phyloP scores from a whole-genome alignment of 805 yeast genomes.

The Teunomyces lycoperdinae region DNA sequence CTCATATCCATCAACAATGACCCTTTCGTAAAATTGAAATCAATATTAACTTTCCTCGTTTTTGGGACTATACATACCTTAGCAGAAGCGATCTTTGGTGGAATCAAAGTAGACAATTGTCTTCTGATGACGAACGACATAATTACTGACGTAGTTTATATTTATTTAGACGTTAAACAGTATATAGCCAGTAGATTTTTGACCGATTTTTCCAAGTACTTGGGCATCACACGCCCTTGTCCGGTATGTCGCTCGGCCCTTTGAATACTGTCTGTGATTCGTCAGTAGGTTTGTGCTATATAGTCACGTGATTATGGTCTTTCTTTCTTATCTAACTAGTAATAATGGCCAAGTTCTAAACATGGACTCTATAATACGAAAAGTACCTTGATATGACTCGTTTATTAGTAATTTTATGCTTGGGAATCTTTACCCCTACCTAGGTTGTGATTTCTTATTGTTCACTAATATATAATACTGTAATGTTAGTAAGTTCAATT shows the following conservation, averaged over 20 bases:
- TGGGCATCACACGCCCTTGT: not conserved
- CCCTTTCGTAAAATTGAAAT: not conserved
- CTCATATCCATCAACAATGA: not conserved
- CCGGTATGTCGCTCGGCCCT: not conserved
- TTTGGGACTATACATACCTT: conserved; percentile 45
- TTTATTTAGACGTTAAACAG: conserved; percentile 3
- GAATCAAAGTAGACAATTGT: conserved; percentile 90
- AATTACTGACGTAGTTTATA: conserved; percentile 8
- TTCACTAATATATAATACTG: conserved; percentile 44
- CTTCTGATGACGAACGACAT: conserved; percentile 92
- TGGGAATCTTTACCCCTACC: not conserved
- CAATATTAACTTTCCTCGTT: not conserved
- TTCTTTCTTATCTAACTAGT: too few relatives aligned
- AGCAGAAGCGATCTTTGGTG: conserved; percentile 98
- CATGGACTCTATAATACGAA: not conserved
- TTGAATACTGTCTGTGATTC: conserved; percentile 4
- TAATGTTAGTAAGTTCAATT: conserved; percentile 16
- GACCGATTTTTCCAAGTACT: conserved; percentile 2
- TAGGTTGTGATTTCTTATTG: conserved; percentile 14
- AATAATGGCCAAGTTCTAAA: not conserved
- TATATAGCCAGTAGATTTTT: conserved; percentile 1
- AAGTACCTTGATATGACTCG: not conserved
- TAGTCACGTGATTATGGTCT: not conserved
- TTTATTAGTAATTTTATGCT: not conserved
- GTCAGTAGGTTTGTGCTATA: not conserved